These are phyloP conservation scores for Plasmodium berghei DNA, from an alignment of 169 alveolate species.

Conservation along the genomic window DNA sequence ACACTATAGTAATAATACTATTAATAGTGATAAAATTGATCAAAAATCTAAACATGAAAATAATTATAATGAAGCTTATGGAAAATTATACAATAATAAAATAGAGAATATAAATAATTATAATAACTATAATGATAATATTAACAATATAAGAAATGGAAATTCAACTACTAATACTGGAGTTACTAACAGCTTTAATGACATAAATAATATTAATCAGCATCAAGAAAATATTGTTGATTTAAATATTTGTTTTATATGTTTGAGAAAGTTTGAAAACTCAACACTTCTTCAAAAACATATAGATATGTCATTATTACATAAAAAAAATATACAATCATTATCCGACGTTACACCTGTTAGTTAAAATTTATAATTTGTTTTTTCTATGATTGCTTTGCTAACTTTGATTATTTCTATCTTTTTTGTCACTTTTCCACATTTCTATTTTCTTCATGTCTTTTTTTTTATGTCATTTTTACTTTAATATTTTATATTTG, in stretches of 20 bases:
- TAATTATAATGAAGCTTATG: neutral
- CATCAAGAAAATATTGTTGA: conserved; percentile 1
- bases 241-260: conserved; percentile 79
- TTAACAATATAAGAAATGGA: neutral
- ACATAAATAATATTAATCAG: conserved; percentile 12
- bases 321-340: conserved; percentile 61
- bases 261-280: conserved; percentile 80
- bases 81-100: neutral
- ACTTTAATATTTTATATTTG: no score
- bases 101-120: neutral
- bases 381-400: neutral
- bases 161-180: conserved; percentile 4
- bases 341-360: conserved; percentile 9
- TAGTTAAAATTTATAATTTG: neutral
- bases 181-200: neutral
- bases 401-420: neutral
- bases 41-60: conserved; percentile 1
- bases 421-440: neutral
- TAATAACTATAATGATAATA: neutral
- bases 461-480: neutral
- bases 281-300: conserved; percentile 79
- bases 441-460: neutral
- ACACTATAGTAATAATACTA: neutral
- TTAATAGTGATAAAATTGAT: neutral
- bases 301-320: conserved; percentile 79